Base-by-base conservation (phyloP, 768 basidiomycete species). In the Boletus rex-veris region DNA sequence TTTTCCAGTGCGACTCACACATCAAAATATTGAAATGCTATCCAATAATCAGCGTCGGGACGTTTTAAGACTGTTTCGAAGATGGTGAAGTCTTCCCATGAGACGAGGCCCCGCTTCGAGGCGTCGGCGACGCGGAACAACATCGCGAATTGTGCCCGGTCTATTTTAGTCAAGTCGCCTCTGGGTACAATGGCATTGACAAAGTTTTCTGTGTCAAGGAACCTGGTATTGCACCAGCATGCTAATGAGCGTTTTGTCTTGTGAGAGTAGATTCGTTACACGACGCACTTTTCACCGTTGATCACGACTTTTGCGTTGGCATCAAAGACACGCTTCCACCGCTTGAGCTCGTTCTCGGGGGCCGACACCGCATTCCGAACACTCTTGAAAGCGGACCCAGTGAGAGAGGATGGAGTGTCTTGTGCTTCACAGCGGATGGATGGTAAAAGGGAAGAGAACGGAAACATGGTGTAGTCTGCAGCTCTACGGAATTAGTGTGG, bases 21-120 rank as follows among this genome's bases (percentile, higher is more conserved):
- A 71, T 97, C 94, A 70, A 96, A 97, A 68, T 91, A 95, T 68
- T 90, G 87, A 77, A 96, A 96, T 18, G 94, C 93, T 72, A 95
- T 94, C 81, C 89, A 92, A 71, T 96, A 95, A 70, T 98, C 94
- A 30, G 96, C 96, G 71, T 98, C 96, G 18, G 96, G 92, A 59
- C 90, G 80, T 76, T 98, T 93, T 64, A 96, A 74, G 58, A 91
- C 75, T 16, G 93, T 95, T 76, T 98, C 89, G 68, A 99, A 99
- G 57, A 96, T 87, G 7, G 85, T 86, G 62, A 97, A 99, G 71
- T 99, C 97, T 64, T 97, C 93, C 88, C 92, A 98, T 47, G 88
- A 88, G 50, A 96, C 80, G 24, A 89, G 75, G 36, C 86, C 92
- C 59, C 85, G 82, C 66, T 82, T 81, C 41, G 82, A 81, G 41